Percentiles rank a stretch among this genome's conserved stretches.
Conservation (phyloP, 495 filamentous ascomycete species). For the Neurospora sp. region DNA sequence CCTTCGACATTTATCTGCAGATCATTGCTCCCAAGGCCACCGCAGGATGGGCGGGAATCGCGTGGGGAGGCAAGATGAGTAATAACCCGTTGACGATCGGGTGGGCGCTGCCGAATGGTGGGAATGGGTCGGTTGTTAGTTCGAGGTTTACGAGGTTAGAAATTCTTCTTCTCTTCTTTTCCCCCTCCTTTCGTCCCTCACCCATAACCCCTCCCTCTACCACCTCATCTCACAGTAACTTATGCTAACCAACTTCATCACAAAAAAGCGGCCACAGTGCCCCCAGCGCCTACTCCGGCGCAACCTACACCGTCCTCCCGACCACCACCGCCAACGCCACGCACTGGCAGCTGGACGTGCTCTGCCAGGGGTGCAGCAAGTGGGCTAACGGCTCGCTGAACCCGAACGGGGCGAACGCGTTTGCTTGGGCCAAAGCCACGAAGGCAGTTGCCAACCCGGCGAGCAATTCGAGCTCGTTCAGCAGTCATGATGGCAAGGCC, state of each 20-base stretch:
- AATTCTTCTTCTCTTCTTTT: neutral
- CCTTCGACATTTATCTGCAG: constrained; percentile 39
- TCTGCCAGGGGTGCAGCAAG: constrained; percentile 34
- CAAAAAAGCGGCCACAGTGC: constrained; percentile 22
- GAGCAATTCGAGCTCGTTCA: constrained; percentile 19
- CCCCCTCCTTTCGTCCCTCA: neutral
- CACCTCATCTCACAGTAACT: neutral
- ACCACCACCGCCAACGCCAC: constrained; percentile 34
- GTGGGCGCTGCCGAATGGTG: constrained; percentile 27
- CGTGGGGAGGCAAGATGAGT: constrained; percentile 41
- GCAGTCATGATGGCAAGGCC: constrained; percentile 16
- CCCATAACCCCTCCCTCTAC: neutral
- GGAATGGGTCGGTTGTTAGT: constrained; percentile 26
- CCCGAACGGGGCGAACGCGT: constrained; percentile 17
- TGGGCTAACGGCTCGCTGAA: constrained; percentile 22
- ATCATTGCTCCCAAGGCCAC: constrained; percentile 27
- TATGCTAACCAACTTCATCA: constrained; percentile 1
- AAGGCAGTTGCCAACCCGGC: constrained; percentile 7
- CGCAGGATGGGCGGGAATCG: constrained; percentile 36
- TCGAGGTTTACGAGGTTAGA: constrained; percentile 37
- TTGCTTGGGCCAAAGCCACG: constrained; percentile 20
- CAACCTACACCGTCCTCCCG: constrained; percentile 32
- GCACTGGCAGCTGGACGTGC: constrained; percentile 38
- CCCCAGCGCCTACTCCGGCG: constrained; percentile 30
- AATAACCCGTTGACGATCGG: constrained; percentile 37